These are phyloP conservation scores for Rachicladosporium sp. DNA, from an alignment of 2,329 filamentous ascomycete species.

Conservation along the genomic window DNA sequence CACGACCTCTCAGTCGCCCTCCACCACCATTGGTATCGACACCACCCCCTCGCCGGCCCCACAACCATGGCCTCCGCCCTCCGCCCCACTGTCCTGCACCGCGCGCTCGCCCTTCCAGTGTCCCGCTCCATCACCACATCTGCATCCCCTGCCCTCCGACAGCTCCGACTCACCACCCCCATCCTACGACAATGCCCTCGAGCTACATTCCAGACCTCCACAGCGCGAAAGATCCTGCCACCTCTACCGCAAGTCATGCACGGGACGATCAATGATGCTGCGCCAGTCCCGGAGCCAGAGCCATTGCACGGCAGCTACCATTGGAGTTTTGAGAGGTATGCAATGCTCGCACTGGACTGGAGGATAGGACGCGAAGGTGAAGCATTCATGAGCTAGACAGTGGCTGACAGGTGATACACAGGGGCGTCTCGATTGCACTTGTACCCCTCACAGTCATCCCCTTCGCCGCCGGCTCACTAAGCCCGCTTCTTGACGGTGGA, in stretches of 20 bases:
- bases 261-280: conserved; percentile 70
- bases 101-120: conserved; percentile 28
- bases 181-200: conserved; percentile 34
- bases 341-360: conserved; percentile 3
- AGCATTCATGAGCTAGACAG: conserved; percentile 1
- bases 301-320: conserved; percentile 90
- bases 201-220: conserved; percentile 78
- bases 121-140: conserved; percentile 28
- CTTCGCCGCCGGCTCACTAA: conserved; percentile 82
- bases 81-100: conserved; percentile 38
- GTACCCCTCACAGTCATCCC: conserved; percentile 80
- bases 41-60: conserved; percentile 1
- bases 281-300: conserved; percentile 56
- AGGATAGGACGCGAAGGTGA: conserved; percentile 1
- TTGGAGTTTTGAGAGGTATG: conserved; percentile 80
- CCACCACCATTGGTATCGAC: conserved; percentile 1
- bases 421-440: conserved; percentile 56
- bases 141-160: conserved; percentile 23
- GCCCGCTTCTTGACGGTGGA: conserved; percentile 76
- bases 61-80: conserved; percentile 41
- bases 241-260: conserved; percentile 52
- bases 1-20: no score
- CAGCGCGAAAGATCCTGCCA: conserved; percentile 63
- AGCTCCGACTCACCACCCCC: conserved; percentile 18
- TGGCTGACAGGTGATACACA: neutral